Conservation (phyloP, 1,284 basidiomycete genomes). For the Ustilago loliicola region DNA sequence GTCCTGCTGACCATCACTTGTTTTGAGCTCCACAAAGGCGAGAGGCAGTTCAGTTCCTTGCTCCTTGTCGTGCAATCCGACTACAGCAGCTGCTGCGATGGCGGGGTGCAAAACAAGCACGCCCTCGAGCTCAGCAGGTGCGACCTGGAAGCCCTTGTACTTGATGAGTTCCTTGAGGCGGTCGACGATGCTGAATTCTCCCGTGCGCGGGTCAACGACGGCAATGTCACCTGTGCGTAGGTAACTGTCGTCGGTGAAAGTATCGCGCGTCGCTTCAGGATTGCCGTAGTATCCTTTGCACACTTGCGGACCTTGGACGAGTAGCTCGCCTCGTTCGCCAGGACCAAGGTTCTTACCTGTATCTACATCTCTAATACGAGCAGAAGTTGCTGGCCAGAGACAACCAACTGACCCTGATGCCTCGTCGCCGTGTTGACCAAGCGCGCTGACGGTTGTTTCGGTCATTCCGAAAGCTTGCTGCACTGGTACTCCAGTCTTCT, state of each 20-base stretch:
- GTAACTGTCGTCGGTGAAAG: slow-evolving; percentile 74
- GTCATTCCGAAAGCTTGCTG: slow-evolving; percentile 53
- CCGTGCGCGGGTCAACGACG: slow-evolving; percentile 37
- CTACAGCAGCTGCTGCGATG: slow-evolving; percentile 58
- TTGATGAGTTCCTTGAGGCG: slow-evolving; percentile 67
- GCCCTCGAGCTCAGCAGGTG: slow-evolving; percentile 64
- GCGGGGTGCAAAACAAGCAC: slow-evolving; percentile 43
- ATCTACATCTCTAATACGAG: slow-evolving; percentile 41
- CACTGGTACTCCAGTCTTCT: slow-evolving; percentile 36
- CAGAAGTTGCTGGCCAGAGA: slow-evolving; percentile 30
- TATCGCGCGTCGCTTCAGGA: slow-evolving; percentile 74
- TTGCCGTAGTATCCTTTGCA: slow-evolving; percentile 52
- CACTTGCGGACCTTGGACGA: slow-evolving; percentile 42
- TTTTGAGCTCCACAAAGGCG: slow-evolving; percentile 44
- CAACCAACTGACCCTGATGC: slow-evolving; percentile 35
- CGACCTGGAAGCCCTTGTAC: slow-evolving; percentile 66
- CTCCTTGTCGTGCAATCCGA: slow-evolving; percentile 52
- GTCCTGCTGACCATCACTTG: slow-evolving; percentile 9
- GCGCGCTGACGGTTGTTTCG: slow-evolving; percentile 50
- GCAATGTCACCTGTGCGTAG: slow-evolving; percentile 65
- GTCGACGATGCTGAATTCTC: slow-evolving; percentile 61
- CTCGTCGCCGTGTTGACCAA: slow-evolving; percentile 27
- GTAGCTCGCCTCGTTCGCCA: slow-evolving; percentile 50
- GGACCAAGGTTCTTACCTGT: slow-evolving; percentile 35
- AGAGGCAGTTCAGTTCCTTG: slow-evolving; percentile 54